A percentile compares a stretch with the other conserved stretches of the same genome.
Conservation (phyloP, 306 rosid species). For the Prunus dulcis region DNA sequence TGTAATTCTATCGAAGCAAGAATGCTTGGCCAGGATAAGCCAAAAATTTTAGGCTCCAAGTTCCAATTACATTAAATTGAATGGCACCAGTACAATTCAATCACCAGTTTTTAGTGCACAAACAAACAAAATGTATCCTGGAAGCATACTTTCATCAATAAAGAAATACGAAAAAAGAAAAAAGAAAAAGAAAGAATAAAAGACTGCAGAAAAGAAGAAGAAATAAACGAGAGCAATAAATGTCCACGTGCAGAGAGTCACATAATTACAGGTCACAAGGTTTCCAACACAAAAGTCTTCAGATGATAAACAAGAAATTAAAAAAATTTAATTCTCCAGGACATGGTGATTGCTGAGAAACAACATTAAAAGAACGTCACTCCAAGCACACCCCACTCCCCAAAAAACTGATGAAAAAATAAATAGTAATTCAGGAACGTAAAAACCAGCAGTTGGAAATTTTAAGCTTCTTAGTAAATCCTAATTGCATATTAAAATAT, state of each 20-base stretch:
- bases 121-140: background rate
- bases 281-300: background rate
- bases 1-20: background rate
- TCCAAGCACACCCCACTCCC: background rate
- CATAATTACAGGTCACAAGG: background rate
- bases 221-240: too few species aligned
- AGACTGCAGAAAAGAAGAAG: background rate
- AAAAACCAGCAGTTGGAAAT: background rate
- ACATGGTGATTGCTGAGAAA: background rate
- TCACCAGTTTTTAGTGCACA: background rate
- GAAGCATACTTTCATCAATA: background rate
- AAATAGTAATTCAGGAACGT: background rate
- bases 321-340: background rate
- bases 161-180: background rate
- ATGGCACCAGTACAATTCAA: background rate
- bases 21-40: slow-evolving; percentile 7
- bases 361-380: background rate
- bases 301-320: background rate
- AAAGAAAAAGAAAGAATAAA: background rate
- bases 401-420: background rate
- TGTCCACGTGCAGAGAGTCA: background rate
- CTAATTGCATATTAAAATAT: too few species aligned
- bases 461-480: too few species aligned
- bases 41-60: background rate
- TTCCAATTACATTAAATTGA: background rate